These are phyloP conservation scores for Haplographium delicatum DNA, from an alignment of 495 filamentous ascomycete species.

Conservation along the genomic window DNA sequence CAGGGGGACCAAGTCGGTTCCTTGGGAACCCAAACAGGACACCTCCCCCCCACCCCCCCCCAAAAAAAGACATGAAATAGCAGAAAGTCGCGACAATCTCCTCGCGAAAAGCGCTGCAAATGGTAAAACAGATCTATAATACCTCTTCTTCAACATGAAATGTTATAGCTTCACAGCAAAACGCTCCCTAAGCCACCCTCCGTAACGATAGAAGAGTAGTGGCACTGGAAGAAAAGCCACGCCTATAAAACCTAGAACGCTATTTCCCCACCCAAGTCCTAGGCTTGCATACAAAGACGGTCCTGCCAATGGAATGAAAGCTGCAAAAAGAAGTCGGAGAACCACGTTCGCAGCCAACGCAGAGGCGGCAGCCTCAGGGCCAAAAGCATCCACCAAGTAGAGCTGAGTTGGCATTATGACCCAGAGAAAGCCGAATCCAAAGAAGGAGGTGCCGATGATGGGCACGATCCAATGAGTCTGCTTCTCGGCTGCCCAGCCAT, in stretches of 20 bases:
- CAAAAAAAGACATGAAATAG: conserved; percentile 10
- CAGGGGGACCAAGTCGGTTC: neutral
- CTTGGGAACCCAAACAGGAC: neutral
- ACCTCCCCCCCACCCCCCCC: no score
- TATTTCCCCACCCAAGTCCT: conserved; percentile 20
- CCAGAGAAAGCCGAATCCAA: conserved; percentile 54
- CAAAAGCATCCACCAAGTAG: conserved; percentile 55
- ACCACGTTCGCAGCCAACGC: conserved; percentile 32
- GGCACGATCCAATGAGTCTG: conserved; percentile 67
- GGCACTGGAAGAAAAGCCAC: conserved; percentile 12
- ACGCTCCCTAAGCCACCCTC: conserved; percentile 6
- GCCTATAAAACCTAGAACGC: conserved; percentile 12
- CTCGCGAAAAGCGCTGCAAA: conserved; percentile 3
- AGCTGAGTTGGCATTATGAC: conserved; percentile 40
- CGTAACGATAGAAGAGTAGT: conserved; percentile 7
- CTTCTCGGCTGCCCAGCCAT: conserved; percentile 64
- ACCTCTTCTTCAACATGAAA: conserved; percentile 9
- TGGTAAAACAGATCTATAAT: conserved; percentile 11
- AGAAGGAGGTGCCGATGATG: conserved; percentile 60
- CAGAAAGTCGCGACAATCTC: conserved; percentile 7
- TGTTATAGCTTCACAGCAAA: conserved; percentile 12
- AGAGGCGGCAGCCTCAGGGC: conserved; percentile 51
- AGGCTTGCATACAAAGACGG: conserved; percentile 29
- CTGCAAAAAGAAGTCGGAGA: conserved; percentile 26
- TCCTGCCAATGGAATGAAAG: conserved; percentile 29